Conservation (phyloP, 73 alveolate genomes). For the Blepharisma japonicum region DNA sequence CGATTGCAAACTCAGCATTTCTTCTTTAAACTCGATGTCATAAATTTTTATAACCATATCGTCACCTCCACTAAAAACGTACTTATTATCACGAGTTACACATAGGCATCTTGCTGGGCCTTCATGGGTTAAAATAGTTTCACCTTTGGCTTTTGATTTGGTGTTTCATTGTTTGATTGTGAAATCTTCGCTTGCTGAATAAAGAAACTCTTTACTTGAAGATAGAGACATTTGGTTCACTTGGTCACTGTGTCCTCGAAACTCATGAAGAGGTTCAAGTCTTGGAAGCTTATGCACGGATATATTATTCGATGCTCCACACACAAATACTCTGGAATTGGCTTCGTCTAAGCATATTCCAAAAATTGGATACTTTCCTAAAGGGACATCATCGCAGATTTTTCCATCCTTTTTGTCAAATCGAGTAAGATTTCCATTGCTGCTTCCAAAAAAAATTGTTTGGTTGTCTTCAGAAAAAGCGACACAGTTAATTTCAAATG, state of each 20-base stretch:
- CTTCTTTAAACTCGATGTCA: background rate
- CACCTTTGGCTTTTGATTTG: background rate
- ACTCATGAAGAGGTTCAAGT: conserved; percentile 2
- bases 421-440: conserved; percentile 19
- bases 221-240: background rate
- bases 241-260: background rate
- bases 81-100: background rate
- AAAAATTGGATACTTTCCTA: background rate
- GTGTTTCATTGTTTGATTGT: background rate
- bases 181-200: background rate
- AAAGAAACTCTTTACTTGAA: background rate
- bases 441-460: background rate
- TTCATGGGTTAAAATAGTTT: background rate
- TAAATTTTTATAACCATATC: background rate
- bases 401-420: conserved; percentile 1
- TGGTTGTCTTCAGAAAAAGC: conserved; percentile 4
- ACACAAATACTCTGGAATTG: background rate
- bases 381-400: conserved; percentile 8
- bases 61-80: conserved; percentile 17
- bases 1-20: background rate
- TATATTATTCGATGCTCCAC: background rate
- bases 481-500: background rate
- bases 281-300: conserved; percentile 1
- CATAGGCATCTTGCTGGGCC: background rate
- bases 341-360: background rate